phyloP scores from a whole-genome alignment of 495 filamentous ascomycete genomes.

The Aspergillus bridgeri region DNA sequence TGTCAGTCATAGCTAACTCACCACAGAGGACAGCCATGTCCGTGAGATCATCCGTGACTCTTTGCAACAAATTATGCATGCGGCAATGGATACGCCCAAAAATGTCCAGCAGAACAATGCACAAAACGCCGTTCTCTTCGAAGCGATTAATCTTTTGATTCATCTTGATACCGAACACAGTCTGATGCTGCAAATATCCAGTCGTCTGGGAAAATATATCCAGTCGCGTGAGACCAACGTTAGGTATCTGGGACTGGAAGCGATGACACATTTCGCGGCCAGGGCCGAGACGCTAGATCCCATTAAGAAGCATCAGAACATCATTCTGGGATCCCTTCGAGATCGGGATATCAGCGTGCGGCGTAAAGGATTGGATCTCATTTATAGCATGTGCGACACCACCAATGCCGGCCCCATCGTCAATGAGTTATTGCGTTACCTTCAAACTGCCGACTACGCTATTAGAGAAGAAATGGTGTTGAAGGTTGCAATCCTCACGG shows the following conservation, averaged over 20 bases:
- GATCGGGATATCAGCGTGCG: slow-evolving; percentile 97
- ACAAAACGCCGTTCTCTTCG: slow-evolving; percentile 96
- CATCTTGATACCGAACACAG: slow-evolving; percentile 96
- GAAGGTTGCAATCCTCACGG: slow-evolving; percentile 96
- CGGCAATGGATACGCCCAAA: slow-evolving; percentile 89
- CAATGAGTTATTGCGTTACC: slow-evolving; percentile 86
- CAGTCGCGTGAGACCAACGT: slow-evolving; percentile 97
- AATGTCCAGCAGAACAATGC: slow-evolving; percentile 99
- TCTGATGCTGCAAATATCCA: slow-evolving; percentile 96
- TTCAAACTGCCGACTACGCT: slow-evolving; percentile 94
- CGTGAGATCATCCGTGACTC: slow-evolving; percentile 91
- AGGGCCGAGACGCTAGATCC: slow-evolving; percentile 92
- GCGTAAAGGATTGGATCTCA: slow-evolving; percentile 88
- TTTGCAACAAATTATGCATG: slow-evolving; percentile 81
- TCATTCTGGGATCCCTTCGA: slow-evolving; percentile 89
- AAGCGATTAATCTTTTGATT: slow-evolving; percentile 98
- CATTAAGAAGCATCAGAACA: slow-evolving; percentile 96
- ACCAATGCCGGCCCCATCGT: slow-evolving; percentile 91
- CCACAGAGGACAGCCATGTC: slow-evolving; percentile 81
- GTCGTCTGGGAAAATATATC: slow-evolving; percentile 91
- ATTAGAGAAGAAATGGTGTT: slow-evolving; percentile 99
- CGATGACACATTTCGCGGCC: slow-evolving; percentile 97
- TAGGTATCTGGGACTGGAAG: slow-evolving; percentile 92
- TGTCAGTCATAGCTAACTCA: slow-evolving; percentile 12
- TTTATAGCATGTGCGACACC: slow-evolving; percentile 99